These are phyloP conservation scores for Abrus precatorius DNA, from an alignment of 306 rosid genomes.

Conservation along the genomic window DNA sequence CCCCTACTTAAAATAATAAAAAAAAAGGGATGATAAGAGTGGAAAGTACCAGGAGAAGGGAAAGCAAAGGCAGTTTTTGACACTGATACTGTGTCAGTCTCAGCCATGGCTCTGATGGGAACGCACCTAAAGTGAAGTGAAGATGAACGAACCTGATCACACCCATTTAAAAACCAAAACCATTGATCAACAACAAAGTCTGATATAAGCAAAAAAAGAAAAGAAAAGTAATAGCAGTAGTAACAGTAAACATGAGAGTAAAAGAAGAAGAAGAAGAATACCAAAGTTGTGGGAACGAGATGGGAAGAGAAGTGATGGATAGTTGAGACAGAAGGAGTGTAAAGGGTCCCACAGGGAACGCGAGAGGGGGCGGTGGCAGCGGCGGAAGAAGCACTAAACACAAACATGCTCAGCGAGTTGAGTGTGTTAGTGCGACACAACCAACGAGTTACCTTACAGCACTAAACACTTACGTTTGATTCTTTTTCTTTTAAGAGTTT, in stretches of 20 bases:
- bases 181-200: background rate
- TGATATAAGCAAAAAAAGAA: background rate
- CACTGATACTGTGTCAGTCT: constrained; percentile 47
- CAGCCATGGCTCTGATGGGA: constrained; percentile 74
- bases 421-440: background rate
- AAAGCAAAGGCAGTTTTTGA: constrained; percentile 48
- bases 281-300: constrained; percentile 41
- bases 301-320: constrained; percentile 28
- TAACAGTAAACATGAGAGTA: background rate
- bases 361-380: constrained; percentile 28
- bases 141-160: constrained; percentile 45
- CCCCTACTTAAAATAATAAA: background rate
- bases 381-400: constrained; percentile 40
- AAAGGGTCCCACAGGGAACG: constrained; percentile 41
- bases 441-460: no score
- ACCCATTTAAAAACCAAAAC: constrained; percentile 41
- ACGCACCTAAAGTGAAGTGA: constrained; percentile 47
- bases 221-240: background rate
- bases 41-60: constrained; percentile 57
- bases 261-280: constrained; percentile 25
- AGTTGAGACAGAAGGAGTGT: background rate
- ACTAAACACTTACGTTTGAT: no score
- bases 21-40: background rate
- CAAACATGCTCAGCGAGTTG: constrained; percentile 37
- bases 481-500: no score